These are phyloP conservation scores for Venturia aucupariae DNA, from an alignment of 2,329 filamentous ascomycete species.

Conservation along the genomic window DNA sequence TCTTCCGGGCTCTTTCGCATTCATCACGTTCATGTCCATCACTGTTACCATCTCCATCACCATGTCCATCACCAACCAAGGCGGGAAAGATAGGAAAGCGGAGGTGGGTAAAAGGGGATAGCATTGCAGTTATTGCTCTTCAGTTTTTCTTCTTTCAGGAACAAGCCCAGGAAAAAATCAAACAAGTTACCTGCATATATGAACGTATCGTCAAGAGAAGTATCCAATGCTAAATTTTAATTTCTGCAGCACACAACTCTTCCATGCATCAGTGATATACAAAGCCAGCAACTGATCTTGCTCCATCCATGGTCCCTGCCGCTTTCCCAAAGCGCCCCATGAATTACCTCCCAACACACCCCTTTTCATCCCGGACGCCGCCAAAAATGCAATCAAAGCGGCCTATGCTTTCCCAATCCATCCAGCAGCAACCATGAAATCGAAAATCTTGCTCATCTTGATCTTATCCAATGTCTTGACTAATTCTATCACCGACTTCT, in stretches of 20 bases:
- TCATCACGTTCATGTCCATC: no score
- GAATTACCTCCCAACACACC: background rate
- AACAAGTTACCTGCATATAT: no score
- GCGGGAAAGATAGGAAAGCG: background rate
- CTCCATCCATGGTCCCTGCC: background rate
- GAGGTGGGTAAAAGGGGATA: background rate
- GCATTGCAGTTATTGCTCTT: background rate
- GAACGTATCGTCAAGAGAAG: background rate
- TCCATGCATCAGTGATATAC: background rate
- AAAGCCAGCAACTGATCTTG: background rate
- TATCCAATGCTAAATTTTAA: background rate
- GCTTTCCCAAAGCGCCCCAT: background rate
- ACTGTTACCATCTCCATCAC: no score
- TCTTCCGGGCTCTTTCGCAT: background rate
- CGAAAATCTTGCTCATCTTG: constrained; percentile 80
- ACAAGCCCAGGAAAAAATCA: no score
- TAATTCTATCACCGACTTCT: constrained; percentile 85
- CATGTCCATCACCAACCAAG: no score
- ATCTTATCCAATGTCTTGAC: constrained; percentile 66
- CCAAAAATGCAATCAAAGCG: background rate
- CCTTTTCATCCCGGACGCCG: background rate
- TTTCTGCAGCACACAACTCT: background rate
- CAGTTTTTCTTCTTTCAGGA: background rate
- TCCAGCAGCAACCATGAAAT: constrained; percentile 87
- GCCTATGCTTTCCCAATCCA: constrained; percentile 68